phyloP scores from a whole-genome alignment of 148 eudicot genomes.

The Silene conica region DNA sequence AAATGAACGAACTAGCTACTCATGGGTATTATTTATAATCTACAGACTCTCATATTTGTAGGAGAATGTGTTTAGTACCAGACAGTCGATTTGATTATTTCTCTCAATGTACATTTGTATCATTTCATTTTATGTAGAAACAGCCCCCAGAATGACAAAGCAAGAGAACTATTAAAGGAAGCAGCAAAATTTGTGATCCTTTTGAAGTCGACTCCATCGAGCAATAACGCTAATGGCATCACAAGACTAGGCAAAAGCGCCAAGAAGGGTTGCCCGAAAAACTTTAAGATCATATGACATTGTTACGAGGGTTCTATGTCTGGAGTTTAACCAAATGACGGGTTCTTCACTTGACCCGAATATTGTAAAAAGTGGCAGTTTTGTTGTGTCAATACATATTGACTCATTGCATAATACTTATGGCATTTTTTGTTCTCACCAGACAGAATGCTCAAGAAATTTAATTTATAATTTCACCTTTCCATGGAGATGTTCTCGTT shows the following conservation, averaged over 20 bases:
- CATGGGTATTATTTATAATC: no score
- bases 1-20: background rate
- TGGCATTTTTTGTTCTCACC: background rate
- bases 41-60: no score
- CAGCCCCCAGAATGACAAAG: slow-evolving; percentile 26
- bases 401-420: background rate
- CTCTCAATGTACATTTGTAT: background rate
- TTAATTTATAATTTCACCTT: no score
- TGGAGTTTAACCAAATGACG: background rate
- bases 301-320: background rate
- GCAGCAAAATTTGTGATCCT: slow-evolving; percentile 34
- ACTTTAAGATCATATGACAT: slow-evolving; percentile 24
- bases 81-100: background rate
- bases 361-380: slow-evolving; percentile 17
- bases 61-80: background rate
- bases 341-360: background rate
- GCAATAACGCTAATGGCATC: slow-evolving; percentile 23
- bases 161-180: slow-evolving; percentile 20
- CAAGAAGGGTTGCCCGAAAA: slow-evolving; percentile 28
- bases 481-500: no score
- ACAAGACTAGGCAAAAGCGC: slow-evolving; percentile 19
- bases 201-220: slow-evolving; percentile 35
- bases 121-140: slow-evolving; percentile 32
- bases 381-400: slow-evolving; percentile 20
- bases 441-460: no score